These are phyloP conservation scores for Tephrocybe sp. DNA, from an alignment of 768 basidiomycete genomes.

Conservation along the genomic window DNA sequence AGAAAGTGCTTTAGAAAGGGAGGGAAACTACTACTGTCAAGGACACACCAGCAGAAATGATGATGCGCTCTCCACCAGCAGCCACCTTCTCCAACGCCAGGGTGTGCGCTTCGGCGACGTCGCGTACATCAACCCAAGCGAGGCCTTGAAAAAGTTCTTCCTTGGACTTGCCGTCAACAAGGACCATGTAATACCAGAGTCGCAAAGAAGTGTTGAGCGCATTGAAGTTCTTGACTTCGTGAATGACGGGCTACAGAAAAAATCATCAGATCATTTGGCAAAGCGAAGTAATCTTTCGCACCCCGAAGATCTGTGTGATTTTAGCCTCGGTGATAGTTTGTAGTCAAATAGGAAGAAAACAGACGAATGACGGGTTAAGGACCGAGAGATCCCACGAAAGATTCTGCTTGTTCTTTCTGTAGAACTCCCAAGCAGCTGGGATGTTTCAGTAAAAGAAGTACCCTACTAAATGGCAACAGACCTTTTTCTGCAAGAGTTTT, in stretches of 20 bases:
- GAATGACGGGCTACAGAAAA: slow-evolving; percentile 33
- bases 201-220: slow-evolving; percentile 36
- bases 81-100: slow-evolving; percentile 44
- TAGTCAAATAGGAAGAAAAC: slow-evolving; percentile 9
- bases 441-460: background rate
- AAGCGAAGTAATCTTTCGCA: slow-evolving; percentile 13
- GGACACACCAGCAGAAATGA: slow-evolving; percentile 36
- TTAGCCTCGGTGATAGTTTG: background rate
- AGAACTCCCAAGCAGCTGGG: slow-evolving; percentile 42
- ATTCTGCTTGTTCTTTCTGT: slow-evolving; percentile 32
- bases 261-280: background rate
- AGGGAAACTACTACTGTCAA: too few species aligned
- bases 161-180: slow-evolving; percentile 16
- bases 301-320: slow-evolving; percentile 28
- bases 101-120: slow-evolving; percentile 52
- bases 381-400: slow-evolving; percentile 51
- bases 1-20: too few species aligned
- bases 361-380: slow-evolving; percentile 55
- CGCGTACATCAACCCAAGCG: slow-evolving; percentile 44
- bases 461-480: slow-evolving; percentile 13
- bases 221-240: slow-evolving; percentile 27
- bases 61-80: slow-evolving; percentile 54
- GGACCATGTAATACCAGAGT: slow-evolving; percentile 32
- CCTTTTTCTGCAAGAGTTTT: slow-evolving; percentile 63
- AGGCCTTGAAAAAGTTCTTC: slow-evolving; percentile 19